Percentiles rank a stretch among this genome's conserved stretches.
phyloP scores from a whole-genome alignment of 768 basidiomycete species.

The Naganishia onofrii region DNA sequence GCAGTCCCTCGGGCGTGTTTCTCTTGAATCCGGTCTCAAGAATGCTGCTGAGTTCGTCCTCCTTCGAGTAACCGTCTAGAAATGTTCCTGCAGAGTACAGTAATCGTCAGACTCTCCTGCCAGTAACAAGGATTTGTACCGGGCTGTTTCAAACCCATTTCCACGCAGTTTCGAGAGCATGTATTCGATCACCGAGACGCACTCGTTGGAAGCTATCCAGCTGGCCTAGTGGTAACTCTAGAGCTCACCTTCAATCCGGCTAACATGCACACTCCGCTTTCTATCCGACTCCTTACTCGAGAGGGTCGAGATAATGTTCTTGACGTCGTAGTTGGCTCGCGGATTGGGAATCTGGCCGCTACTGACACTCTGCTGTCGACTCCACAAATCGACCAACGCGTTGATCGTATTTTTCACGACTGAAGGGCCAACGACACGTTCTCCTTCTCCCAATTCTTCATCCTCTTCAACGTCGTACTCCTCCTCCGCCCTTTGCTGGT shows the following conservation, averaged over 20 bases:
- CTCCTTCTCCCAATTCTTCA: background rate
- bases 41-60: background rate
- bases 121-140: too few species aligned
- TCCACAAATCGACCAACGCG: background rate
- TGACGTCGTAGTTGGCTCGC: background rate
- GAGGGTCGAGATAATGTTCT: background rate
- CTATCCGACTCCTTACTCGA: background rate
- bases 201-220: too few species aligned
- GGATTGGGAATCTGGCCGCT: background rate
- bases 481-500: background rate
- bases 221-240: too few species aligned
- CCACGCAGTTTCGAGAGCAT: too few species aligned
- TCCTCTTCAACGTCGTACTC: background rate
- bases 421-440: background rate
- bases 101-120: too few species aligned
- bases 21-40: background rate
- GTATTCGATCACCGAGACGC: too few species aligned
- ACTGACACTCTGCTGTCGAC: background rate
- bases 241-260: background rate
- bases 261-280: background rate
- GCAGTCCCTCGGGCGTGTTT: background rate
- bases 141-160: too few species aligned
- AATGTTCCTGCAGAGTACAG: too few species aligned
- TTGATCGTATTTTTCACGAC: background rate
- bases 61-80: slow-evolving; percentile 3